These are phyloP conservation scores for Cryptosporidium parvum DNA, from an alignment of 169 alveolate genomes.

Conservation along the genomic window DNA sequence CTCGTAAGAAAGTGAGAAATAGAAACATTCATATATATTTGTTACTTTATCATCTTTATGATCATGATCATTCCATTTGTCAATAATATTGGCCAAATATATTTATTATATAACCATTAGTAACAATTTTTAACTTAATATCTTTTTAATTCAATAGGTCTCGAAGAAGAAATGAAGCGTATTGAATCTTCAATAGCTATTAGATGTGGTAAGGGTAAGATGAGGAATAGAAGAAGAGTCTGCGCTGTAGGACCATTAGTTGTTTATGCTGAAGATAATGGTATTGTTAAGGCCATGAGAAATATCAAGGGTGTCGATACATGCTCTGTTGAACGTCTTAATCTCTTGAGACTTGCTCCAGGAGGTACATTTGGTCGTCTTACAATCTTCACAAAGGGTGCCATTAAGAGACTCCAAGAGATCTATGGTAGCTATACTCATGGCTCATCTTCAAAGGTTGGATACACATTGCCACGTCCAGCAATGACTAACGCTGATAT, in stretches of 20 bases:
- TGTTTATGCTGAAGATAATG: constrained; percentile 93
- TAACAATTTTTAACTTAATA: not conserved
- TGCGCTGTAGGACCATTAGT: constrained; percentile 97
- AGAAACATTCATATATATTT: not conserved
- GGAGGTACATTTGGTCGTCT: constrained; percentile 99
- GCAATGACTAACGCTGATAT: constrained; percentile 93
- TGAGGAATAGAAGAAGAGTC: constrained; percentile 95
- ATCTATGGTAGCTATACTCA: constrained; percentile 90
- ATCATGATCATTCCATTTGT: not conserved
- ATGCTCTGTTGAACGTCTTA: constrained; percentile 94
- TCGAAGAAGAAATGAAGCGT: constrained; percentile 70
- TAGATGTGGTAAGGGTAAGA: constrained; percentile 96
- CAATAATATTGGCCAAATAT: not conserved
- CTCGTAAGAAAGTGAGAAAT: not conserved
- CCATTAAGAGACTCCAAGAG: constrained; percentile 92
- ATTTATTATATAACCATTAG: not conserved
- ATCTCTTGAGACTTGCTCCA: constrained; percentile 97
- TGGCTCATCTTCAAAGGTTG: constrained; percentile 75
- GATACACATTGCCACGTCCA: constrained; percentile 83
- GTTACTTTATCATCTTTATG: too few relatives aligned
- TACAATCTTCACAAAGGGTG: constrained; percentile 95
- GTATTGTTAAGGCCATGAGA: constrained; percentile 95
- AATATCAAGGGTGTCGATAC: constrained; percentile 98
- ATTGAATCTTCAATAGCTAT: constrained; percentile 83
- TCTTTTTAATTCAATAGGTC: constrained; percentile 9